These are phyloP conservation scores for Tuber magnatum DNA, from an alignment of 495 filamentous ascomycete species.

Conservation along the genomic window DNA sequence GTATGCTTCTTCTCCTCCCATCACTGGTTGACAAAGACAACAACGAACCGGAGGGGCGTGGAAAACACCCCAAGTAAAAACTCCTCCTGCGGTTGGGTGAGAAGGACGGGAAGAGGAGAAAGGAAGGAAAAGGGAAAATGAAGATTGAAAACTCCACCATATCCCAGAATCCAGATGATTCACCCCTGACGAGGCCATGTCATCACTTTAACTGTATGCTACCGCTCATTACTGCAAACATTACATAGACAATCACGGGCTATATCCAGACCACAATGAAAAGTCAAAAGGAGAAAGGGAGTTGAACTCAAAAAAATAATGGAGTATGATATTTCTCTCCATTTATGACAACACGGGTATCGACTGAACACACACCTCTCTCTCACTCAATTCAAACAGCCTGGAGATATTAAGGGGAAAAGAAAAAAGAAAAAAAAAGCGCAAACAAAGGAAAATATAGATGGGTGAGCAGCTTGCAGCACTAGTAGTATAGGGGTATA, in stretches of 20 bases:
- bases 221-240: neutral
- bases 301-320: neutral
- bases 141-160: neutral
- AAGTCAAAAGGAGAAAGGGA: neutral
- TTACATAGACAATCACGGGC: neutral
- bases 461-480: neutral
- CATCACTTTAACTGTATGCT: neutral
- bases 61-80: too few relatives aligned
- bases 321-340: neutral
- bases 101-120: too few relatives aligned
- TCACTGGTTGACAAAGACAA: too few relatives aligned
- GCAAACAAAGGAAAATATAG: neutral
- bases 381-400: neutral
- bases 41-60: too few relatives aligned
- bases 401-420: neutral
- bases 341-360: neutral
- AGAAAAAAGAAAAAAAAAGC: neutral
- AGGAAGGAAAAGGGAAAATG: neutral
- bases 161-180: neutral
- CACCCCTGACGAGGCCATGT: neutral
- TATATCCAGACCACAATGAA: neutral
- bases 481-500: neutral
- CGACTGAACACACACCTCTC: neutral
- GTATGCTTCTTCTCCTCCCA: too few relatives aligned
- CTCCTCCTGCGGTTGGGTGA: too few relatives aligned